These are phyloP conservation scores for Ascochyta pisi DNA, from an alignment of 2,329 filamentous ascomycete genomes.

Conservation along the genomic window DNA sequence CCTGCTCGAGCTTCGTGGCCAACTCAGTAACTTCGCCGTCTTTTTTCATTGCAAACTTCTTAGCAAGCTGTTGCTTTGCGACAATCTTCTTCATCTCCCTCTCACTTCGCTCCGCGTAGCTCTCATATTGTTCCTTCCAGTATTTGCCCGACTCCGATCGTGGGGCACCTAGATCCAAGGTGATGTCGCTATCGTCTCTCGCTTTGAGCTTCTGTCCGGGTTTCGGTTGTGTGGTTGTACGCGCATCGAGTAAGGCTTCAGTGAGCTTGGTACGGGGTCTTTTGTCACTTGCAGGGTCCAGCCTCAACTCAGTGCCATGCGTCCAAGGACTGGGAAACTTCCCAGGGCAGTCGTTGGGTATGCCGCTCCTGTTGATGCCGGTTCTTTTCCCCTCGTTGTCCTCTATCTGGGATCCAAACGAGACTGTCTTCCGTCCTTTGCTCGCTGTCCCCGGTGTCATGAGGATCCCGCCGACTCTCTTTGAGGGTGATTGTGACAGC, in stretches of 20 bases:
- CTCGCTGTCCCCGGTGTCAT: slow-evolving; percentile 66
- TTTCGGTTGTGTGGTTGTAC: slow-evolving; percentile 48
- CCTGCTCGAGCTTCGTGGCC: slow-evolving; percentile 69
- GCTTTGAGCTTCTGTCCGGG: slow-evolving; percentile 42
- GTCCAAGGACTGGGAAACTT: slow-evolving; percentile 61
- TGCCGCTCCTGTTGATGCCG: slow-evolving; percentile 54
- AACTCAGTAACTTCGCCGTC: slow-evolving; percentile 74
- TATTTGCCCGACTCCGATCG: slow-evolving; percentile 77
- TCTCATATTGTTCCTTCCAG: slow-evolving; percentile 80
- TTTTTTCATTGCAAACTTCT: slow-evolving; percentile 79
- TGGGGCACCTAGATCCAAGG: slow-evolving; percentile 74
- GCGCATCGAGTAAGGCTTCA: slow-evolving; percentile 53
- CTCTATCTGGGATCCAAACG: slow-evolving; percentile 64
- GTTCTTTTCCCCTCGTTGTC: slow-evolving; percentile 62
- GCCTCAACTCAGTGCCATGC: slow-evolving; percentile 47
- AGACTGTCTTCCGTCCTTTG: slow-evolving; percentile 66
- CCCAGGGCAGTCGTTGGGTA: slow-evolving; percentile 56
- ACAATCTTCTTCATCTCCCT: slow-evolving; percentile 78
- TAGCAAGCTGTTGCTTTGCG: slow-evolving; percentile 79
- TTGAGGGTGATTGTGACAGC: slow-evolving; percentile 58
- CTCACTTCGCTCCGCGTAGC: slow-evolving; percentile 74
- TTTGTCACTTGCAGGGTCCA: slow-evolving; percentile 36
- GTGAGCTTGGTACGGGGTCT: slow-evolving; percentile 53
- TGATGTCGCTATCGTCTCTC: slow-evolving; percentile 66
- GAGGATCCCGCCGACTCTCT: slow-evolving; percentile 66